Percentiles rank a stretch among this genome's conserved stretches.
These are phyloP conservation scores for Phytophthora agathidicida DNA, from an alignment of 352 stramenopile species.

Conservation along the genomic window DNA sequence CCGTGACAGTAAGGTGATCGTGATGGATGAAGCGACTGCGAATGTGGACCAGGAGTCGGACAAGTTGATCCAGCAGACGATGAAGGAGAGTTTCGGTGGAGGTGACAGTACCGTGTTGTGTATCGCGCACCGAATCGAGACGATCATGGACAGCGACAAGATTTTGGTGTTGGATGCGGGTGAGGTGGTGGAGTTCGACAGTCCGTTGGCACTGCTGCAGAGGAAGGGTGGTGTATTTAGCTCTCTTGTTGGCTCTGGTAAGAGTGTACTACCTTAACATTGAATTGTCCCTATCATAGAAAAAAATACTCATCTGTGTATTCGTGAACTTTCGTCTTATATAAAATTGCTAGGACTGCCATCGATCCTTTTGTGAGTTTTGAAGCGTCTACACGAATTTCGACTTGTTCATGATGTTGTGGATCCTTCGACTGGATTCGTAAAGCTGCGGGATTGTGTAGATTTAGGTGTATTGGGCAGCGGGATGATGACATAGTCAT, in stretches of 20 bases:
- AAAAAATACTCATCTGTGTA: too few species aligned
- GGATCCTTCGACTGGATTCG: too few species aligned
- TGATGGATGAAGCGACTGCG: constrained; percentile 96
- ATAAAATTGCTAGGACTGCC: too few species aligned
- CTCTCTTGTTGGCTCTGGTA: constrained; percentile 13
- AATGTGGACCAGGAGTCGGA: constrained; percentile 89
- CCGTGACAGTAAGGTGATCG: constrained; percentile 84
- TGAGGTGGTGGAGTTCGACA: constrained; percentile 30
- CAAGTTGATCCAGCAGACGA: constrained; percentile 64
- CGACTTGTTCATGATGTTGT: too few species aligned
- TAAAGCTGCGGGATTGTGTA: too few species aligned
- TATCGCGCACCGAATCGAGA: constrained; percentile 95
- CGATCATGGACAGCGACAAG: constrained; percentile 93
- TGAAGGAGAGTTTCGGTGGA: constrained; percentile 89
- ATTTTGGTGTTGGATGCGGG: constrained; percentile 90
- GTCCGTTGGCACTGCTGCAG: constrained; percentile 46
- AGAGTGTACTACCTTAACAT: background rate
- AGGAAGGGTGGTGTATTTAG: constrained; percentile 25
- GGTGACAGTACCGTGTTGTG: constrained; percentile 91
- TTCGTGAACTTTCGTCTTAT: too few species aligned
- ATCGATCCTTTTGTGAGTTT: too few species aligned
- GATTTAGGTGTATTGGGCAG: too few species aligned
- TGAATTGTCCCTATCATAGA: too few species aligned
- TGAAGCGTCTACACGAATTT: too few species aligned
- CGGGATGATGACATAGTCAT: background rate